Conservation (phyloP, 2,329 filamentous ascomycete species). For the Sodiomyces alkalinus region DNA sequence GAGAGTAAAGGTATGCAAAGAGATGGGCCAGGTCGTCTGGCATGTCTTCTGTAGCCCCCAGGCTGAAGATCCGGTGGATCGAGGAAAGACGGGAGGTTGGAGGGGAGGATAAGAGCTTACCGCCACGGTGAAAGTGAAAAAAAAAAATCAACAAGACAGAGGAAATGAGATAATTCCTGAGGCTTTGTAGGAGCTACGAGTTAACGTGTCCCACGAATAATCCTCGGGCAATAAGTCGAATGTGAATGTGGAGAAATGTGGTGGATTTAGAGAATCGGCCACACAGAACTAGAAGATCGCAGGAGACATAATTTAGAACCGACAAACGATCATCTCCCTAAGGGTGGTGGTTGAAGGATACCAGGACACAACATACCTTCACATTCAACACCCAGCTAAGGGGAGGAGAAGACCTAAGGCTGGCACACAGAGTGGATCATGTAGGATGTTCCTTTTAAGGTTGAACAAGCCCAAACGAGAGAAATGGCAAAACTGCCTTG, state of each 20-base stretch:
- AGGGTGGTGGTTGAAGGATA: conserved; percentile 2
- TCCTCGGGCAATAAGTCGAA: conserved; percentile 25
- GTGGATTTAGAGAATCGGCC: conserved; percentile 16
- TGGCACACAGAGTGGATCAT: conserved; percentile 7
- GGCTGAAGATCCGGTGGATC: conserved; percentile 7
- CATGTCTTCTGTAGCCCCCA: conserved; percentile 1
- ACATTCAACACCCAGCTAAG: conserved; percentile 4
- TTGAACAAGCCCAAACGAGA: too few relatives aligned
- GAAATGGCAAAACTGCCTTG: too few relatives aligned
- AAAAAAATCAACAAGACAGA: conserved; percentile 23
- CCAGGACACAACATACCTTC: conserved; percentile 10
- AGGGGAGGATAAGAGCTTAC: conserved; percentile 27
- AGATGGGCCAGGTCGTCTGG: conserved; percentile 9
- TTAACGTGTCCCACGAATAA: conserved; percentile 46
- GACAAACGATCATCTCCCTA: conserved; percentile 10
- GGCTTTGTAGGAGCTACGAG: conserved; percentile 43
- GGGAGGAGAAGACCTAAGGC: conserved; percentile 3
- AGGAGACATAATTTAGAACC: conserved; percentile 11
- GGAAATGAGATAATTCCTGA: conserved; percentile 34
- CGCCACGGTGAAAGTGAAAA: conserved; percentile 24
- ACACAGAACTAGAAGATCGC: conserved; percentile 26
- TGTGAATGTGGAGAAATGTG: conserved; percentile 27
- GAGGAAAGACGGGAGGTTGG: conserved; percentile 8
- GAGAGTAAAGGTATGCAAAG: conserved; percentile 10
- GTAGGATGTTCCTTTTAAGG: conserved; percentile 2